phyloP scores from a whole-genome alignment of 352 stramenopile species.

The Pythium rhizo-oryzae region DNA sequence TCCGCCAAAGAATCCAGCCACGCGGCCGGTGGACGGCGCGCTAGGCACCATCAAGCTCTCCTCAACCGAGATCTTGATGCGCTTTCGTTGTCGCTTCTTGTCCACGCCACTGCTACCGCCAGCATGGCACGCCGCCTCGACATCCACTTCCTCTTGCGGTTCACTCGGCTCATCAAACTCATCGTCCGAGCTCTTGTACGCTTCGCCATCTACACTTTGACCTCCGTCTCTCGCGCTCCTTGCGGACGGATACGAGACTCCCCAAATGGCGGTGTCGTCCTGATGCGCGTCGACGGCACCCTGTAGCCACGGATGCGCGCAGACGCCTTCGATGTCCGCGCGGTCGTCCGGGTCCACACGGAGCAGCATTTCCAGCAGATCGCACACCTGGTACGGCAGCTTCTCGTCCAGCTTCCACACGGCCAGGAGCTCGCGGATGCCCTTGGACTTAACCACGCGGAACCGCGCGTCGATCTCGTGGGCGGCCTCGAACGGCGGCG shows the following conservation, averaged over 20 bases:
- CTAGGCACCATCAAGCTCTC: background rate
- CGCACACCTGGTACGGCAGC: slow-evolving; percentile 35
- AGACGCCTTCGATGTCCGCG: slow-evolving; percentile 41
- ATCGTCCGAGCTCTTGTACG: background rate
- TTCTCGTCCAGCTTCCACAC: slow-evolving; percentile 44
- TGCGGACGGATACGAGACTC: too few relatives aligned
- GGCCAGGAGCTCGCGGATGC: slow-evolving; percentile 38
- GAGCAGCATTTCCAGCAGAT: slow-evolving; percentile 46
- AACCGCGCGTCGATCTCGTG: slow-evolving; percentile 56
- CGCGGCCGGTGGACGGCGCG: background rate
- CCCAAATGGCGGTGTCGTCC: background rate
- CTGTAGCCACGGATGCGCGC: slow-evolving; percentile 44
- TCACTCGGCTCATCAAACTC: slow-evolving; percentile 8
- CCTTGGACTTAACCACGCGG: slow-evolving; percentile 43
- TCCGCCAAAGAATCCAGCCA: slow-evolving; percentile 17
- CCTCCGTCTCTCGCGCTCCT: too few relatives aligned
- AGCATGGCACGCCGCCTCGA: background rate
- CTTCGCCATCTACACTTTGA: background rate
- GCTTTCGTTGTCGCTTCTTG: slow-evolving; percentile 20
- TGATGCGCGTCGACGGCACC: slow-evolving; percentile 7
- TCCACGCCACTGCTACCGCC: background rate
- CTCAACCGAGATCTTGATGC: slow-evolving; percentile 32
- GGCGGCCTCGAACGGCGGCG: slow-evolving; percentile 50
- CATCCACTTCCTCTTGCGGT: slow-evolving; percentile 35
- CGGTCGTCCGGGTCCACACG: slow-evolving; percentile 37